These are phyloP conservation scores for Fusarium decemcellulare DNA, from an alignment of 2,329 filamentous ascomycete genomes.

Conservation along the genomic window DNA sequence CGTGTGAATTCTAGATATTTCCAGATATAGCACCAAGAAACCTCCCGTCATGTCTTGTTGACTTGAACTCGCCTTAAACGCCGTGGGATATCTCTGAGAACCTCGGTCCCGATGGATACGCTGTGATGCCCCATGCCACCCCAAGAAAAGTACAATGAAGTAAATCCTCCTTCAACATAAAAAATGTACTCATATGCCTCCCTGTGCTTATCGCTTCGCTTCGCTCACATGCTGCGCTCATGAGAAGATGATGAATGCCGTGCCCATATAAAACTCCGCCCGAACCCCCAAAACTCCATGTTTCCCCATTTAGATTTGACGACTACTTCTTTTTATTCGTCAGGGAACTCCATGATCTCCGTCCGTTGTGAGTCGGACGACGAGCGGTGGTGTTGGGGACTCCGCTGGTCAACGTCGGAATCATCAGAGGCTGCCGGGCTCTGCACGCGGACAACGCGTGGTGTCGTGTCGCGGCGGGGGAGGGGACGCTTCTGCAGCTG, in stretches of 20 bases:
- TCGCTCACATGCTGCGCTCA: conserved; percentile 16
- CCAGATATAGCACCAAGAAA: conserved; percentile 28
- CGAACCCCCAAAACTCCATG: background rate
- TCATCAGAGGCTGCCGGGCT: conserved; percentile 29
- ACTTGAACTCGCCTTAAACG: conserved; percentile 23
- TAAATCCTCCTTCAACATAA: background rate
- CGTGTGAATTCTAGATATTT: conserved; percentile 34
- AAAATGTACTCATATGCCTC: conserved; percentile 16
- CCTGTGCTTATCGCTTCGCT: conserved; percentile 14
- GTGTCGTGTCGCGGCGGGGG: conserved; percentile 27
- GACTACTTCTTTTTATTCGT: conserved; percentile 8
- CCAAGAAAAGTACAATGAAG: conserved; percentile 20
- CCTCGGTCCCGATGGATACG: conserved; percentile 22
- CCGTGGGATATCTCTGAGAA: conserved; percentile 36
- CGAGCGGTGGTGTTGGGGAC: conserved; percentile 24
- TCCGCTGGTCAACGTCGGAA: conserved; percentile 4
- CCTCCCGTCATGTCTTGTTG: background rate
- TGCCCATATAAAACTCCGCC: conserved; percentile 20
- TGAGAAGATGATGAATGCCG: conserved; percentile 17
- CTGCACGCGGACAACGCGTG: conserved; percentile 44
- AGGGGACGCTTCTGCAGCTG: conserved; percentile 63
- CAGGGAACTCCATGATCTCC: conserved; percentile 25
- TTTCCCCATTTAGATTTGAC: background rate
- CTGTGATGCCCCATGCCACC: conserved; percentile 23
- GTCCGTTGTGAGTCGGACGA: conserved; percentile 37